A percentile compares a stretch with the other conserved stretches of the same genome.
Evolutionary conservation across 495 filamentous ascomycete species (phyloP).

Genomic region (Podospora fimiseda): DNA sequence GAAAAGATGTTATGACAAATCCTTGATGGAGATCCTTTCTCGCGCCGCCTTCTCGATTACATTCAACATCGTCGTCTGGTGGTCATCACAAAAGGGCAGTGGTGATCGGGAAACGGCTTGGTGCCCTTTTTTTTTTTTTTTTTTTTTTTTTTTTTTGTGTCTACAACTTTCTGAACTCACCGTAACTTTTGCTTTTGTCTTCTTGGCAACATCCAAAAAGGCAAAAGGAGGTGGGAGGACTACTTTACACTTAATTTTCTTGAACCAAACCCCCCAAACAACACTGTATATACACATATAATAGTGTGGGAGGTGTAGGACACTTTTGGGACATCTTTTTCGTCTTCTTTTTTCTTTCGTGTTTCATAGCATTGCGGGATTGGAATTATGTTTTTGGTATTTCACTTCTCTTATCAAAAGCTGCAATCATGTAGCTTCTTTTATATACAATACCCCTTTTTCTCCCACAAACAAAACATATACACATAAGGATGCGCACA

Average conservation of each 20-base stretch:
- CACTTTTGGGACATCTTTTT: background rate
- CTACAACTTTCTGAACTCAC: too few species aligned
- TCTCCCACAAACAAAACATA: background rate
- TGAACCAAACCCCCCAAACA: background rate
- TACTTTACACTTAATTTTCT: too few species aligned
- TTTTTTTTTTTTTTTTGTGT: too few species aligned
- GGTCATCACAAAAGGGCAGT: too few species aligned
- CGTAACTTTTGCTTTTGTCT: too few species aligned
- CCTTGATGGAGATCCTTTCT: background rate
- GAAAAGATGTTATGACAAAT: conserved; percentile 17
- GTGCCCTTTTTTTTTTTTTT: too few species aligned
- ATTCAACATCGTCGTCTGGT: too few species aligned
- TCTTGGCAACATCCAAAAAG: too few species aligned
- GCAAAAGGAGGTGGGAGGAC: too few species aligned
- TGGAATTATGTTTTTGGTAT: background rate
- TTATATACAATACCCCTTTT: background rate
- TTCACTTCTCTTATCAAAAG: background rate
- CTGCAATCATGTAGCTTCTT: background rate
- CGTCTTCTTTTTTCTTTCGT: background rate
- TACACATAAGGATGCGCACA: too few species aligned
- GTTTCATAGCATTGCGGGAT: background rate
- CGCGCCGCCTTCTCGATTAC: background rate
- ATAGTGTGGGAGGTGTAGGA: background rate
- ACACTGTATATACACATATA: background rate
- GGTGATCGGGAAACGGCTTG: too few species aligned